Evolutionary conservation across 495 filamentous ascomycete species (phyloP), one percentile per base, ranked within the genome.

Genomic region (Letharia columbiana): DNA sequence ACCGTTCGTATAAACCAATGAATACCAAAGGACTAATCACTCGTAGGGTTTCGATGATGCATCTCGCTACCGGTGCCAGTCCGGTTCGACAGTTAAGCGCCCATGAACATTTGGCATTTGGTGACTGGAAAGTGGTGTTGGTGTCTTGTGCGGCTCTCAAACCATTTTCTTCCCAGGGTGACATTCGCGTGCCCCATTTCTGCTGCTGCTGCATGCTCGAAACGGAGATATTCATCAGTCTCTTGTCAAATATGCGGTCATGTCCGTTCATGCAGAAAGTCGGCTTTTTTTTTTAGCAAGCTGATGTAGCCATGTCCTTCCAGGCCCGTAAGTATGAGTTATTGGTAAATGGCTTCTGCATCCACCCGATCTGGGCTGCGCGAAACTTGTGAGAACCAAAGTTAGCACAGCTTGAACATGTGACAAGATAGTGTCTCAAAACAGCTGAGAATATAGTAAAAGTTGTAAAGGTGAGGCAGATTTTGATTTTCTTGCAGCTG

Each of bases 31-130:
- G 33, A 57, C 20, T 57, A 57, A 20, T 37, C 50, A 15, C 12
- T 54, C 3, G n/a, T 50, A 28, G 28, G n/a, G n/a, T 28, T 50
- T 8, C 18, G 2, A 3, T 11, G n/a, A 23, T 57, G 54, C 54
- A 57, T 37, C 54, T 57, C 54, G 54, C 54, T 37, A 57, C 33
- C 33, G 15, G 54, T 57, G 33, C 33, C 54, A 57, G 54, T 57
- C 11, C 31, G 3, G 17, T 57, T 17, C 31, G 54, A 57, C 33
- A 37, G 1, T 17, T 57, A 57, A 57, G 54, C 54, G 54, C 54
- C 54, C 31, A 57, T 33, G 23, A 5, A 28, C 49, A 28, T 8
- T 28, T 11, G 23, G 23, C 23, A 28, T 28, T 28, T 28, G 23
- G 23, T 28, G 37, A 39, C 4, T 4, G 37, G 4, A 33, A 54